Evolutionary conservation across 371 early-diverging fungal species (phyloP), one percentile per base, ranked within the genome.

Genomic region (Mucor mucedo): DNA sequence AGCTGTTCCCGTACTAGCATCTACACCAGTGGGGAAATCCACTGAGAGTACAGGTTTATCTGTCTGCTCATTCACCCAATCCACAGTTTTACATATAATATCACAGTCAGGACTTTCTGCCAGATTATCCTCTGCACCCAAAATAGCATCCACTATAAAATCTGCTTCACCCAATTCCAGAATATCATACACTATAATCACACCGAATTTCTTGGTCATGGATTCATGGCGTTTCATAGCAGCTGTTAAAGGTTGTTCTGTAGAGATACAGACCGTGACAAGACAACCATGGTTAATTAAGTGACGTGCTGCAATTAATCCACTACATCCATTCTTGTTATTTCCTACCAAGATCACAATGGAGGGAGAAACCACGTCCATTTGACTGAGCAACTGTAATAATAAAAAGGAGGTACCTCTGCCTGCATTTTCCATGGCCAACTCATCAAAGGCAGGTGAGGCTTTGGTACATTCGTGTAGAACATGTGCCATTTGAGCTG

Each of bases 121-220:
- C 35, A 92, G 67, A 5, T 83, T 78, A 10, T 83, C 80, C 47
- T 87, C 82, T 9, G 84, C 68, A 1, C 91, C 93, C 8, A 91
- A 62, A 60, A 94, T 73, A 13, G 88, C 88, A 71, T 94, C 95
- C 47, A 94, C 76, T 32, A 94, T 86, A 29, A 93, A 53, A 64
- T 92, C 92, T 77, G 45, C 41, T 16, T 52, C 53, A n/a, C 58
- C 54, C n/a, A 55, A 32, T 35, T 54, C 49, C n/a, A 14, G 2
- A 9, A 41, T 60, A 55, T 35, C 8, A 38, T 66, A 61, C 6
- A 76, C 58, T 7, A 79, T 35, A 32, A 54, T 55, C 11, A 74
- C 83, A 38, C 81, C 82, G 39, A 74, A 77, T 8, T 68, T 66
- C 8, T 67, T 38, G 16, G 78, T 74, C 48, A 82, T 75, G n/a